phyloP scores from a whole-genome alignment of 1,284 basidiomycete genomes.

The Ganoderma meredithae region DNA sequence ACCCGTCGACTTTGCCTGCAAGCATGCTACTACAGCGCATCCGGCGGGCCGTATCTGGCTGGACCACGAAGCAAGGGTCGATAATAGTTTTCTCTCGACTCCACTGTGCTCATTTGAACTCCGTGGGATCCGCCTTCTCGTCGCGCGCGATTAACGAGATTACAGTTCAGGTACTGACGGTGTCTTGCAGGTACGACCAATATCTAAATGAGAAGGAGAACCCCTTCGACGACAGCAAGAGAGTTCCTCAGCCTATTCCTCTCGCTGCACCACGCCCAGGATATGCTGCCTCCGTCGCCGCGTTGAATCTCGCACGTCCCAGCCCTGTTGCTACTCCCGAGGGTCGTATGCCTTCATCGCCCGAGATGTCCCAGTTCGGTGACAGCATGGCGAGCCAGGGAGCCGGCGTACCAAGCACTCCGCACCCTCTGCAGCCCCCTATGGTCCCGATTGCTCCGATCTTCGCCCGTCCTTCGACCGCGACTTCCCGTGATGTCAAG shows the following conservation, averaged over 20 bases:
- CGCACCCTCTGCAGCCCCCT: slow-evolving; percentile 78
- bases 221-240: slow-evolving; percentile 49
- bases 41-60: not conserved
- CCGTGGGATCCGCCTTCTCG: not conserved
- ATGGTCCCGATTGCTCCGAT: slow-evolving; percentile 80
- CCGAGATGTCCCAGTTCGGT: slow-evolving; percentile 52
- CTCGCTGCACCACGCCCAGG: slow-evolving; percentile 77
- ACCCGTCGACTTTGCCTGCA: not conserved
- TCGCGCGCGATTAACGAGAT: not conserved
- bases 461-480: slow-evolving; percentile 68
- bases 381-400: slow-evolving; percentile 44
- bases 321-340: slow-evolving; percentile 49
- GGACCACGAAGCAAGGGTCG: not conserved
- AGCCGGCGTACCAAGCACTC: slow-evolving; percentile 48
- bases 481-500: slow-evolving; percentile 52
- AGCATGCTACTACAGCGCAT: not conserved
- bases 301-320: slow-evolving; percentile 61
- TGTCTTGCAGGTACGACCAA: slow-evolving; percentile 62
- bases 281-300: slow-evolving; percentile 72
- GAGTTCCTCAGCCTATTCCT: slow-evolving; percentile 49
- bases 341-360: slow-evolving; percentile 42
- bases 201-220: slow-evolving; percentile 61
- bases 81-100: not conserved
- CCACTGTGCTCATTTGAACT: not conserved
- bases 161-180: not conserved